Conservation (phyloP, 2,329 filamentous ascomycete species). For the Exophiala sp. region DNA sequence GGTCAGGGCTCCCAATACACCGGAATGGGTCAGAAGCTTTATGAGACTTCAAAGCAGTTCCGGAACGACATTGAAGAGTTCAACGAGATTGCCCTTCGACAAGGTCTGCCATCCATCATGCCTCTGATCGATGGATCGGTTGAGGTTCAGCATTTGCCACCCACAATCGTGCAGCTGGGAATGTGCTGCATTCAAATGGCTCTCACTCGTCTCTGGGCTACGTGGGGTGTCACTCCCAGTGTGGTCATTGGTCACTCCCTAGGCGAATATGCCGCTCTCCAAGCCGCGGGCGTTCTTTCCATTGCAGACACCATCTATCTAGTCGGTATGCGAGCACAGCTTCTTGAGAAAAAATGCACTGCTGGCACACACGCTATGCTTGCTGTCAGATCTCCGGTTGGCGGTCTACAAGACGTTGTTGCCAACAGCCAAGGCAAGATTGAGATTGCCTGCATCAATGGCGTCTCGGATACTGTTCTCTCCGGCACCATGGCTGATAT, state of each 20-base stretch:
- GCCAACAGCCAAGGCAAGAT: constrained; percentile 29
- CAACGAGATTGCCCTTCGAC: constrained; percentile 33
- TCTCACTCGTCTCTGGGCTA: constrained; percentile 35
- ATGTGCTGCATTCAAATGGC: constrained; percentile 41
- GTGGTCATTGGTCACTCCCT: constrained; percentile 43
- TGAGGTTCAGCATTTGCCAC: constrained; percentile 32
- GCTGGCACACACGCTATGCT: constrained; percentile 45
- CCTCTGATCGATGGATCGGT: constrained; percentile 35
- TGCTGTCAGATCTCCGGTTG: constrained; percentile 39
- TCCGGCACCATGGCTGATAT: constrained; percentile 39
- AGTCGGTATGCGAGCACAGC: constrained; percentile 39
- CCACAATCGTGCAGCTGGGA: constrained; percentile 36
- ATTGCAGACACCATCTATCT: constrained; percentile 39
- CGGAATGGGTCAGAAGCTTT: constrained; percentile 37
- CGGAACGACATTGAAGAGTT: constrained; percentile 33
- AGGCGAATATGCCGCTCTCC: constrained; percentile 42
- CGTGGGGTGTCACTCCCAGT: constrained; percentile 36
- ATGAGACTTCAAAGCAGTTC: constrained; percentile 33
- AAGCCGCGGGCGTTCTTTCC: constrained; percentile 38
- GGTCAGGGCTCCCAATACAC: constrained; percentile 40
- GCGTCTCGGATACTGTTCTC: constrained; percentile 43
- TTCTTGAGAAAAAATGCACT: constrained; percentile 40
- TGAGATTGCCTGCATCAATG: constrained; percentile 42
- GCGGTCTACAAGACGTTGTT: constrained; percentile 32
- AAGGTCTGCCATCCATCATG: constrained; percentile 38